These are phyloP conservation scores for Lojkania enalia DNA, from an alignment of 2,329 filamentous ascomycete genomes.

Conservation along the genomic window DNA sequence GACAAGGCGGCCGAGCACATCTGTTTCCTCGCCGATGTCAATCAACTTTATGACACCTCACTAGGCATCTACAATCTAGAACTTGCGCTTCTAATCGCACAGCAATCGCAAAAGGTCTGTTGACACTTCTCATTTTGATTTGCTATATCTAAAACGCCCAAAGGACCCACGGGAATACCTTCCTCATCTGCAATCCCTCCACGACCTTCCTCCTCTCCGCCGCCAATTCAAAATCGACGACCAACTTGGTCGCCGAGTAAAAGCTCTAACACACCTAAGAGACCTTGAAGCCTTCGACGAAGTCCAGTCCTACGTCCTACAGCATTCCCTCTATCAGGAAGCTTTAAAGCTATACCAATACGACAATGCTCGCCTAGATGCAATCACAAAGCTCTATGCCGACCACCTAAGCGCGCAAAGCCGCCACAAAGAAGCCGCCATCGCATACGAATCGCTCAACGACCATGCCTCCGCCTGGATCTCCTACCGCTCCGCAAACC, in stretches of 20 bases:
- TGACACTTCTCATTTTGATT: too few species aligned
- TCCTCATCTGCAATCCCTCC: constrained; percentile 87
- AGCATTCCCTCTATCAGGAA: constrained; percentile 76
- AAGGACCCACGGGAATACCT: constrained; percentile 89
- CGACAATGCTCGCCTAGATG: constrained; percentile 65
- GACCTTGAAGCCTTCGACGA: constrained; percentile 75
- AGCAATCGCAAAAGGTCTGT: constrained; percentile 80
- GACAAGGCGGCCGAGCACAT: constrained; percentile 95
- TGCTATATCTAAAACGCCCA: too few species aligned
- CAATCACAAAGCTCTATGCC: constrained; percentile 78
- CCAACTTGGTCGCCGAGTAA: constrained; percentile 73
- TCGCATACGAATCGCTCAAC: constrained; percentile 84
- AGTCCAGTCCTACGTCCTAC: constrained; percentile 74
- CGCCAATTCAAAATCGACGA: constrained; percentile 87
- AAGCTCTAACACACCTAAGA: constrained; percentile 78
- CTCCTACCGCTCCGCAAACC: constrained; percentile 80
- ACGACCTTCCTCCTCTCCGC: constrained; percentile 70
- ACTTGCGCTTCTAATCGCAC: constrained; percentile 84
- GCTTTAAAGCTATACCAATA: constrained; percentile 85
- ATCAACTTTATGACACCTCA: constrained; percentile 86
- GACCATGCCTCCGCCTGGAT: constrained; percentile 75
- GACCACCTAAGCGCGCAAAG: constrained; percentile 74
- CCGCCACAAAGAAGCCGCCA: constrained; percentile 80
- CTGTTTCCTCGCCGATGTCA: constrained; percentile 93
- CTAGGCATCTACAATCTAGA: constrained; percentile 91